Conservation (phyloP, 202 grass and related monocot genomes). For the Zoysia matrella region DNA sequence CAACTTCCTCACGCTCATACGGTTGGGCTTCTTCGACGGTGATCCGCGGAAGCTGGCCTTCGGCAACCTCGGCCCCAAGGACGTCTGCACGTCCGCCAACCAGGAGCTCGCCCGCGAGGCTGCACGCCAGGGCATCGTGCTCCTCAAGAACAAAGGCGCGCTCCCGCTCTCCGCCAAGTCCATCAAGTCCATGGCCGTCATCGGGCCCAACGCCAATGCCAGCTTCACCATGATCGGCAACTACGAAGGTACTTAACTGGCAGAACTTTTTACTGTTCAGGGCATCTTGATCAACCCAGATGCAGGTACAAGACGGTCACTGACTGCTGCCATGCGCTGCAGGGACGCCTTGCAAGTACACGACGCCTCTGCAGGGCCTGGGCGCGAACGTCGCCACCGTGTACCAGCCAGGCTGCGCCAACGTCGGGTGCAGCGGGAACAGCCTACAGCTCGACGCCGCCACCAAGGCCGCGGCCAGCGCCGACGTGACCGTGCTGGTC, state of each 20-base stretch:
- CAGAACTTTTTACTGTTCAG: not conserved
- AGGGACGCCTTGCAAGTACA: conserved; percentile 85
- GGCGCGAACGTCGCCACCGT: conserved; percentile 61
- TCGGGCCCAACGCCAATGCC: conserved; percentile 91
- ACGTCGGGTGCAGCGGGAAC: conserved; percentile 71
- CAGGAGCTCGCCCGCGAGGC: conserved; percentile 86
- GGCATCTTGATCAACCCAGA: not conserved
- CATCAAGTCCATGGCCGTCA: conserved; percentile 80
- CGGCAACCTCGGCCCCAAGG: conserved; percentile 67
- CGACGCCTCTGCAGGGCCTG: conserved; percentile 81
- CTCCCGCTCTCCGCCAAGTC: conserved; percentile 67
- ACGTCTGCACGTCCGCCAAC: conserved; percentile 79
- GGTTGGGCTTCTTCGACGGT: conserved; percentile 92
- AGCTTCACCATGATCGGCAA: conserved; percentile 97
- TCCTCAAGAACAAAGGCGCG: conserved; percentile 78
- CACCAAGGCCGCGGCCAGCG: conserved; percentile 63
- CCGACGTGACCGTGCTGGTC: conserved; percentile 85
- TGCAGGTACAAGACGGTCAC: not conserved
- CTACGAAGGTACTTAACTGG: conserved; percentile 63
- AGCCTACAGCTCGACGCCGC: conserved; percentile 68
- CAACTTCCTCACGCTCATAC: conserved; percentile 81
- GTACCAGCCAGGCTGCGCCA: conserved; percentile 76
- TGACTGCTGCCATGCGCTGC: not conserved
- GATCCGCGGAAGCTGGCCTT: conserved; percentile 78
- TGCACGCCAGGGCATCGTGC: conserved; percentile 88